A percentile compares a stretch with the other conserved stretches of the same genome.
Evolutionary conservation across 768 basidiomycete genomes (phyloP).

Genomic region (Crucibulum laeve): DNA sequence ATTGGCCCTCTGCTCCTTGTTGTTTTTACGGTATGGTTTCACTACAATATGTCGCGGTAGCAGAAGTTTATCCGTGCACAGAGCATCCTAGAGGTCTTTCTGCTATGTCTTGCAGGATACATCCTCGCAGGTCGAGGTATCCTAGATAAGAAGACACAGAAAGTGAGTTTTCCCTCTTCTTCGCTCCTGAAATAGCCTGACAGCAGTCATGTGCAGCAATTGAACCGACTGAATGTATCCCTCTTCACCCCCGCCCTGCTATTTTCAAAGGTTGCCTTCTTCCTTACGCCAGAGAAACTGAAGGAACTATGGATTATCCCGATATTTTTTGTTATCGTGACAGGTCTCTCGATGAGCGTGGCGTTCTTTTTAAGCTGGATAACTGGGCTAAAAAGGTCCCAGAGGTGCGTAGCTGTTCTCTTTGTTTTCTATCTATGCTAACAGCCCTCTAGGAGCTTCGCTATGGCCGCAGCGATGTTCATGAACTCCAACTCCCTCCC

Average conservation of each 20-base stretch:
- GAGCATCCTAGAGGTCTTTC: conserved; percentile 88
- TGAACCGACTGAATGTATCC: conserved; percentile 81
- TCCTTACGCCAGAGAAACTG: conserved; percentile 81
- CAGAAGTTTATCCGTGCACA: conserved; percentile 20
- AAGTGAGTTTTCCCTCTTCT: conserved; percentile 40
- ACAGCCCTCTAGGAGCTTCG: conserved; percentile 52
- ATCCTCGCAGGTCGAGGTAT: conserved; percentile 75
- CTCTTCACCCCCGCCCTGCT: conserved; percentile 86
- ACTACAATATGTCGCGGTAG: conserved; percentile 4
- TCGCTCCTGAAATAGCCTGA: conserved; percentile 7
- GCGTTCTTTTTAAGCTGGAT: conserved; percentile 60
- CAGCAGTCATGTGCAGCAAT: conserved; percentile 41
- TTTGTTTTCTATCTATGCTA: neutral
- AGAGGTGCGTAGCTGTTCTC: conserved; percentile 43
- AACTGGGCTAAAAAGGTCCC: conserved; percentile 67
- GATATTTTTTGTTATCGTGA: conserved; percentile 79
- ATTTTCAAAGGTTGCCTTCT: conserved; percentile 95
- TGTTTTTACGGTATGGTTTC: conserved; percentile 48
- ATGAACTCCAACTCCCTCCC: conserved; percentile 96
- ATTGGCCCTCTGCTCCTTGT: conserved; percentile 45
- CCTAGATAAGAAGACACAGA: conserved; percentile 86
- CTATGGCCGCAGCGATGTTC: conserved; percentile 81
- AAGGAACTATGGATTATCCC: conserved; percentile 83
- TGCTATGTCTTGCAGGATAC: conserved; percentile 83
- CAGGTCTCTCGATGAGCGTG: conserved; percentile 62